Percentiles rank a stretch among this genome's conserved stretches.
Evolutionary conservation across 1,284 basidiomycete genomes (phyloP).

Genomic region (Pholiota adiposa): DNA sequence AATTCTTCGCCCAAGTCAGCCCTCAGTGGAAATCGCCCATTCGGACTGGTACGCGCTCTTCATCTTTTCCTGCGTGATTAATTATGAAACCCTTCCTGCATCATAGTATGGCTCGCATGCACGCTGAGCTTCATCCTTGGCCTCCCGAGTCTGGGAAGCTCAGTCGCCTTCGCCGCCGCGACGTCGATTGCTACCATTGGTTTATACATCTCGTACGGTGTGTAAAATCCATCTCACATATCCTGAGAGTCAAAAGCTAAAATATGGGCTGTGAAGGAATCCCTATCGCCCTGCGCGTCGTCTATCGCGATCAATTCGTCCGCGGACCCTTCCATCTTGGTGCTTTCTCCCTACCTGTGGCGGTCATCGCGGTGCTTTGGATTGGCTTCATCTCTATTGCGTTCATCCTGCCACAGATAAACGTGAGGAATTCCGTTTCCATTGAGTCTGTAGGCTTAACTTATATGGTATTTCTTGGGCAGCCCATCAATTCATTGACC

Average conservation of each 20-base stretch:
- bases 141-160: conserved; percentile 70
- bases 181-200: conserved; percentile 80
- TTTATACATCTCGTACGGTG: conserved; percentile 75
- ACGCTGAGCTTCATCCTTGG: conserved; percentile 77
- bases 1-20: conserved; percentile 70
- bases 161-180: conserved; percentile 75
- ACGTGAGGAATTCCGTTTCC: conserved; percentile 47
- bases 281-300: conserved; percentile 67
- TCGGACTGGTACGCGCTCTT: conserved; percentile 57
- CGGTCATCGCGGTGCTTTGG: conserved; percentile 57
- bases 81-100: not conserved
- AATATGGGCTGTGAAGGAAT: conserved; percentile 44
- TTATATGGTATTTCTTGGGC: not conserved
- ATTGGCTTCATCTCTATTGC: conserved; percentile 66
- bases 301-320: conserved; percentile 62
- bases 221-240: conserved; percentile 8
- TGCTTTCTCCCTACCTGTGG: conserved; percentile 59
- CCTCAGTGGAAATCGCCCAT: conserved; percentile 62
- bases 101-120: conserved; percentile 77
- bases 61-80: not conserved
- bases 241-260: not conserved
- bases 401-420: conserved; percentile 69
- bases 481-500: conserved; percentile 71
- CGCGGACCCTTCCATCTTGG: conserved; percentile 78
- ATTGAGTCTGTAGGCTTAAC: not conserved